phyloP scores from a whole-genome alignment of 2,329 filamentous ascomycete species.

The Colletotrichum trifolii region DNA sequence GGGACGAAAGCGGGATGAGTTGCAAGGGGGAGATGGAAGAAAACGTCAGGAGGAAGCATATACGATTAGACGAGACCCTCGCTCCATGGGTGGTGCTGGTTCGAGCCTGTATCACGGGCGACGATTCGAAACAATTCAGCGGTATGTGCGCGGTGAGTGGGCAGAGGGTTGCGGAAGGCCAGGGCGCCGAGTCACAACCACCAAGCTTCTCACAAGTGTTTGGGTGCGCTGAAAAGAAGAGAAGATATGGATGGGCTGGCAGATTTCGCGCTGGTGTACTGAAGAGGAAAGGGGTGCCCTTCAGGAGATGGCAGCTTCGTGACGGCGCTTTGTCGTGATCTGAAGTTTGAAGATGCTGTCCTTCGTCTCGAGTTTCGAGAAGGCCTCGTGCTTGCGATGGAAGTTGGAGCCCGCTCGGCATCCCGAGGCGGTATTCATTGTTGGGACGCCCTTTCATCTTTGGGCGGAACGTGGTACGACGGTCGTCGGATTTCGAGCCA shows the following conservation, averaged over 20 bases:
- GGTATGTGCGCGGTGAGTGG: conserved; percentile 22
- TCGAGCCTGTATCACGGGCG: conserved; percentile 8
- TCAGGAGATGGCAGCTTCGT: conserved; percentile 17
- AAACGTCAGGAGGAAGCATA: background rate
- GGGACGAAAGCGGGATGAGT: background rate
- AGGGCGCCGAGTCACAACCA: conserved; percentile 9
- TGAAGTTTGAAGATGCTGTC: background rate
- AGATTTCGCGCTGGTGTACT: conserved; percentile 26
- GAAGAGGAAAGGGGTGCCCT: conserved; percentile 14
- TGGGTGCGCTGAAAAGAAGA: conserved; percentile 6
- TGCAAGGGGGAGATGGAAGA: background rate
- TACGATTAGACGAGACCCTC: conserved; percentile 22
- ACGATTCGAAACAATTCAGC: conserved; percentile 26
- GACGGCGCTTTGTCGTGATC: conserved; percentile 19
- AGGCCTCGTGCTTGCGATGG: background rate
- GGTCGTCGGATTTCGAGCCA: conserved; percentile 14
- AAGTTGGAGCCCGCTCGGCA: background rate
- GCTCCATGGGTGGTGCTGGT: conserved; percentile 20
- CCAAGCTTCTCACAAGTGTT: conserved; percentile 12
- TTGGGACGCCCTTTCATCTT: conserved; percentile 5
- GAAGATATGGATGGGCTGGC: conserved; percentile 3
- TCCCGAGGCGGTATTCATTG: background rate
- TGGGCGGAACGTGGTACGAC: background rate
- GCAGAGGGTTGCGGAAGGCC: background rate
- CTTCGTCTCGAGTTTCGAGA: conserved; percentile 6